Percentiles rank a stretch among this genome's conserved stretches.
phyloP scores from a whole-genome alignment of 2,329 filamentous ascomycete genomes.

The Colletotrichum cuscutae region DNA sequence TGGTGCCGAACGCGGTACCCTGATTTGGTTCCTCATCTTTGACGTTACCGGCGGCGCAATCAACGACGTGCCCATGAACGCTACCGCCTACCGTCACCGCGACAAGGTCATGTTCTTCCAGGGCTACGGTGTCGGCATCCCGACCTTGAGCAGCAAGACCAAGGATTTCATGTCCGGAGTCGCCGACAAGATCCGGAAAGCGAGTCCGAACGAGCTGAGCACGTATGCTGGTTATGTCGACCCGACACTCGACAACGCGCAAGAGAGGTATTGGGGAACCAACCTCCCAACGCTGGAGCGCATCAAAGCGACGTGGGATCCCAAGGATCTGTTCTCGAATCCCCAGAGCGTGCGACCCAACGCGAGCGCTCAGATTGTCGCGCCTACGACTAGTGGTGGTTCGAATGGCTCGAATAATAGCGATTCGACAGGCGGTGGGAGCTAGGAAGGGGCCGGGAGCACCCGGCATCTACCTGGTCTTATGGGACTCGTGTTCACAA shows the following conservation, averaged over 20 bases:
- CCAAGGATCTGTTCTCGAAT: constrained; percentile 66
- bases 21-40: constrained; percentile 71
- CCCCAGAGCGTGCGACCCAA: constrained; percentile 63
- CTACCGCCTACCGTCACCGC: constrained; percentile 71
- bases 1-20: constrained; percentile 57
- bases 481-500: not conserved
- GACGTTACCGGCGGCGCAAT: constrained; percentile 70
- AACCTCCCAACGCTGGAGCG: constrained; percentile 58
- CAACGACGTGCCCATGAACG: constrained; percentile 63
- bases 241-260: constrained; percentile 54
- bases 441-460: constrained; percentile 30
- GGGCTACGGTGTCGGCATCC: constrained; percentile 65
- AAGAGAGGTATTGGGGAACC: constrained; percentile 64
- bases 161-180: constrained; percentile 63
- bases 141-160: constrained; percentile 55
- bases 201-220: constrained; percentile 52
- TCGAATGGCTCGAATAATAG: not conserved
- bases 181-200: constrained; percentile 53
- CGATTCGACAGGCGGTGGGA: not conserved
- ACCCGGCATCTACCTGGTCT: constrained; percentile 10
- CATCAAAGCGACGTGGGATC: constrained; percentile 65
- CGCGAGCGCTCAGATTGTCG: constrained; percentile 18
- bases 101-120: constrained; percentile 74
- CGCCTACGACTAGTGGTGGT: constrained; percentile 4
- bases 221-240: constrained; percentile 75